Base-by-base conservation (phyloP, 148 eudicot genomes). In the Salicornia ramosissima region DNA sequence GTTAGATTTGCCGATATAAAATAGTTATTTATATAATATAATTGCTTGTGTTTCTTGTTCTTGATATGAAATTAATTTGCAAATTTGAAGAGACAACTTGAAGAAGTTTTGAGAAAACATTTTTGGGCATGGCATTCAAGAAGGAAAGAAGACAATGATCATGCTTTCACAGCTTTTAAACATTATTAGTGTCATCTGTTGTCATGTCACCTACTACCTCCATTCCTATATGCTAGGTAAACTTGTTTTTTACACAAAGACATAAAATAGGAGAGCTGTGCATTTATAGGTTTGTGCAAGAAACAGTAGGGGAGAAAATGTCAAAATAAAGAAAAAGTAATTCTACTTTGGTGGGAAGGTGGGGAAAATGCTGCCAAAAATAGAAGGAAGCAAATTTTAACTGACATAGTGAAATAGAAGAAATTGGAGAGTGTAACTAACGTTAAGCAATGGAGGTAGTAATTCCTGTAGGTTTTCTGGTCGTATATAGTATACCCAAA, bases 141-240 rank as follows among this genome's bases (percentile, higher is more conserved):
- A 29, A 57, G 39, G 62, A 57, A 57, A 57, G 11, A 1, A 29
- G 34, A 29, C 36, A 21, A 54, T 54, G 58, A 15, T 16, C 12
- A 25, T 52, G 40, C 33, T 69, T 55, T 21, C 46, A 14, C 19
- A n/a, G 26, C 64, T 26, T 55, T 18, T 11, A 3, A n/a, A 33
- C 5, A 51, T 56, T 14, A 25, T 19, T 2, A n/a, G 45, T 45
- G n/a, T 45, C 13, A 49, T 28, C 9, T 47, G 13, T 14, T 34
- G 65, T n/a, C 69, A 65, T 46, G 68, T 45, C 34, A 64, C 26
- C 21, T 64, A 42, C 9, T 42, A 42, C 9, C 45, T 42, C 45
- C 13, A 14, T 42, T 42, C 45, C 45, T 42, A 7, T 9, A 2
- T 42, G 11, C 13, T 42, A 42, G 11, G 1, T 42, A 42, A 6